phyloP scores from a whole-genome alignment of 176 grass and related monocot species.

The Aechmea fasciata region DNA sequence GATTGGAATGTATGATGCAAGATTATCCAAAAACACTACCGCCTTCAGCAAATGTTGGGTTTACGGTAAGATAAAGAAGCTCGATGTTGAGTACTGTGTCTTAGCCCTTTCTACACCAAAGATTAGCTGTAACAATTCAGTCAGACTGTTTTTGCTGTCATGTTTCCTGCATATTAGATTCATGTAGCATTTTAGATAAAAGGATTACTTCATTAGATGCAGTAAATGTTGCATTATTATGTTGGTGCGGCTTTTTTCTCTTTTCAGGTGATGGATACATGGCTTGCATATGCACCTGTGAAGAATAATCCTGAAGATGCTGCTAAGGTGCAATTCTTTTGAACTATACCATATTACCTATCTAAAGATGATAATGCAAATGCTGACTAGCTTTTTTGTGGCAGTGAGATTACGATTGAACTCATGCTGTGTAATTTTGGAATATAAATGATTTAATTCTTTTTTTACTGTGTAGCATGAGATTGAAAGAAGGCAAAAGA shows the following conservation, averaged over 20 bases:
- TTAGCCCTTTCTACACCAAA: background rate
- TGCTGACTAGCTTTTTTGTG: background rate
- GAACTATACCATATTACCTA: background rate
- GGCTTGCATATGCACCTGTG: constrained; percentile 95
- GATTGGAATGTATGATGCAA: constrained; percentile 99
- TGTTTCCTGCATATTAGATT: background rate
- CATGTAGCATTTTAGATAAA: too few relatives aligned
- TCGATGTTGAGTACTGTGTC: background rate
- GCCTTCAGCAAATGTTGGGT: constrained; percentile 82
- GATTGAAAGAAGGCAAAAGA: too few relatives aligned
- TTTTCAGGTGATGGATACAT: constrained; percentile 73
- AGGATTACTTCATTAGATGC: too few relatives aligned
- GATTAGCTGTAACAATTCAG: too few relatives aligned
- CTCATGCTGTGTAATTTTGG: too few relatives aligned
- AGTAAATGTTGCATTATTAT: too few relatives aligned
- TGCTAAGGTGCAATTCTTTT: constrained; percentile 56
- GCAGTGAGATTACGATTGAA: too few relatives aligned
- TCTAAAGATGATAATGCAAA: background rate
- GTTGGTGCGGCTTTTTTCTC: background rate
- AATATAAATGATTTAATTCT: too few relatives aligned
- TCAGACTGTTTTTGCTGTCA: background rate
- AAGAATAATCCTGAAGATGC: constrained; percentile 98
- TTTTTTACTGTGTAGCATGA: too few relatives aligned
- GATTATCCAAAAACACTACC: constrained; percentile 92
- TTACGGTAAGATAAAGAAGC: constrained; percentile 51